Conservation (phyloP, 148 eudicot genomes). For the Vaccinium darrowii region DNA sequence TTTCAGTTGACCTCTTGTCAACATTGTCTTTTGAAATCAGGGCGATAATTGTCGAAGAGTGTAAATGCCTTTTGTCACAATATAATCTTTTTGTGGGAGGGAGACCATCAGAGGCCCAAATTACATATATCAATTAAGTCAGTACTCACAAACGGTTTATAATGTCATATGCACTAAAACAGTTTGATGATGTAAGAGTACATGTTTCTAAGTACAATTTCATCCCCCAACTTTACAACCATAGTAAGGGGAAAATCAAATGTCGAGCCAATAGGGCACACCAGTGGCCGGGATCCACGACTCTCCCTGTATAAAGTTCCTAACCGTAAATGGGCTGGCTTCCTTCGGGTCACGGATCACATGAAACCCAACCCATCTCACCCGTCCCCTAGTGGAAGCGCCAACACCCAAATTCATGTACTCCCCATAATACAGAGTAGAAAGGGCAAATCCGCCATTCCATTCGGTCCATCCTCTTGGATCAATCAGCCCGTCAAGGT, state of each 20-base stretch:
- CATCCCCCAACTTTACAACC: background rate
- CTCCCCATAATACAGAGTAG: constrained; percentile 64
- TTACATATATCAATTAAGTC: no score
- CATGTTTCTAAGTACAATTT: background rate
- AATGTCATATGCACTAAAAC: no score
- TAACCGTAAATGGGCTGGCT: constrained; percentile 35
- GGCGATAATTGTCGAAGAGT: no score
- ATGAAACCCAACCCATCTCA: constrained; percentile 52
- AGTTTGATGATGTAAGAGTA: background rate
- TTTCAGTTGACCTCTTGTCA: no score
- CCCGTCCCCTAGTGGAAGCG: constrained; percentile 37
- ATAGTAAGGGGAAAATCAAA: constrained; percentile 11
- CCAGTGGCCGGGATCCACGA: constrained; percentile 41
- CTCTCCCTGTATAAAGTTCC: constrained; percentile 44
- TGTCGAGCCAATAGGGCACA: constrained; percentile 39
- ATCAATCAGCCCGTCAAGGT: constrained; percentile 57
- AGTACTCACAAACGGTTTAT: no score
- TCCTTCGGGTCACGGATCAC: constrained; percentile 28
- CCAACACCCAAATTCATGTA: constrained; percentile 60
- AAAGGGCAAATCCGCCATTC: constrained; percentile 51
- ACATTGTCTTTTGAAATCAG: no score
- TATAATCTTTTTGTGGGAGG: no score
- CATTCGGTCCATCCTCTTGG: constrained; percentile 72
- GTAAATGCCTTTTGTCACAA: no score
- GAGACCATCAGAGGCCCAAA: no score